Base-by-base conservation (phyloP, 805 yeast species). In the Candida sphagnicola region DNA sequence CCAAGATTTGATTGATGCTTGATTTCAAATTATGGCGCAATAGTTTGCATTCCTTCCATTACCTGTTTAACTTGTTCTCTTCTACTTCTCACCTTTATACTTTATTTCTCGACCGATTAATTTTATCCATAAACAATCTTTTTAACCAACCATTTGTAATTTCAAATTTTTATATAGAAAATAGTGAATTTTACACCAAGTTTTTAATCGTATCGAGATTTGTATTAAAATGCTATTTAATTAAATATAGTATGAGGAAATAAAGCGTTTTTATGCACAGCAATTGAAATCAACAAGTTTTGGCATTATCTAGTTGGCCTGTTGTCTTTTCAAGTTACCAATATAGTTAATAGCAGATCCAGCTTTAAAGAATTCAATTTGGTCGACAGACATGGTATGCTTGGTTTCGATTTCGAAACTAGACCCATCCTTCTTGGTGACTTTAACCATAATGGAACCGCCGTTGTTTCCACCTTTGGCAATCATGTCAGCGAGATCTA, bases 331-430 rank as follows among this genome's bases (percentile, higher is more conserved):
- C 23, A 51, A 61, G 51, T 78, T 74, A 49, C 95, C 91, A 58
- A 93, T 93, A 66, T 78, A 79, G 65, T 93, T 93, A 57, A 93
- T 89, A 23, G 99, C 99, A 39, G 95, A 85, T 38, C 99, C 99
- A 28, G 97, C 96, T 62, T 82, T 89, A 79, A 93, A 93, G 69
- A 91, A 93, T 47, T 85, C 95, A 39, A 93, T 73, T 72, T 93
- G 99, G 65, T 93, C 99, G 60, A 78, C 79, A 15, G 97, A 89
- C 98, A 93, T 90, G 35, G 98, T 91, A 65, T 93, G 99, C 65
- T 82, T 89, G 53, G 93, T 78, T 49, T 77, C 72, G 47, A 93
- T 80, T 39, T 74, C 79, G 48, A 82, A 82, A 21, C 72, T 54
- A 38, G 80, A 77, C 10, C 97, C 97, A 45, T 77, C 74, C 42